Percentiles rank a stretch among this genome's conserved stretches.
These are phyloP conservation scores for Brettanomyces custersianus DNA, from an alignment of 805 yeast genomes.

Conservation along the genomic window DNA sequence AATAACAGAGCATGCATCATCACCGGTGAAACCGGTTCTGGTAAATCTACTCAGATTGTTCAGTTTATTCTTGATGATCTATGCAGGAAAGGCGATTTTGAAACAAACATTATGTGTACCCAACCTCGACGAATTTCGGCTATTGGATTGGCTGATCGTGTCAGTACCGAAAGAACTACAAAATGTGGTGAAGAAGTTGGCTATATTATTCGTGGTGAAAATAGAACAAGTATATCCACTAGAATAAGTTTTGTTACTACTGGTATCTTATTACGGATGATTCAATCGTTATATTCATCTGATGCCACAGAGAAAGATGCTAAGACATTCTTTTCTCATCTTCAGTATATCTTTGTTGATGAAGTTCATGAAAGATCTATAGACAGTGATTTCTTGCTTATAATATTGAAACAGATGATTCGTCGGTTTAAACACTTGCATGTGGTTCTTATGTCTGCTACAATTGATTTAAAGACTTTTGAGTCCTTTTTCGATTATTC, in stretches of 20 bases:
- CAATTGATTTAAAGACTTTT: constrained; percentile 68
- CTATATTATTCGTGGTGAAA: constrained; percentile 84
- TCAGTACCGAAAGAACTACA: constrained; percentile 70
- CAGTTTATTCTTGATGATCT: constrained; percentile 77
- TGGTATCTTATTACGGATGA: constrained; percentile 81
- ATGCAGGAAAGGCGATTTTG: constrained; percentile 37
- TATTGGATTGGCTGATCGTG: constrained; percentile 88
- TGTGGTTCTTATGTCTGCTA: constrained; percentile 87
- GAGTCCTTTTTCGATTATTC: constrained; percentile 49
- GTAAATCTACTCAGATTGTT: constrained; percentile 90
- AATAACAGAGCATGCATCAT: constrained; percentile 60
- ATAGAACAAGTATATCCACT: constrained; percentile 51
- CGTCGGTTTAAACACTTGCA: constrained; percentile 44
- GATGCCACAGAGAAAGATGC: constrained; percentile 14
- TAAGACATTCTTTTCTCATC: constrained; percentile 35
- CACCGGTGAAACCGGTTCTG: constrained; percentile 98
- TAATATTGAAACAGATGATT: constrained; percentile 59
- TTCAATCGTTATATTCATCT: constrained; percentile 43
- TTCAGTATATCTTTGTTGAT: constrained; percentile 75
- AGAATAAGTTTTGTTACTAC: constrained; percentile 85
- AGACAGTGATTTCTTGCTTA: constrained; percentile 79
- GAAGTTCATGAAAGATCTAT: constrained; percentile 96
- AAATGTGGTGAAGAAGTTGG: constrained; percentile 73
- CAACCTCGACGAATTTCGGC: constrained; percentile 96
- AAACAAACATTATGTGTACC: constrained; percentile 67